Conservation (phyloP, 2,329 filamentous ascomycete genomes). For the Xenoacremonium recifei region DNA sequence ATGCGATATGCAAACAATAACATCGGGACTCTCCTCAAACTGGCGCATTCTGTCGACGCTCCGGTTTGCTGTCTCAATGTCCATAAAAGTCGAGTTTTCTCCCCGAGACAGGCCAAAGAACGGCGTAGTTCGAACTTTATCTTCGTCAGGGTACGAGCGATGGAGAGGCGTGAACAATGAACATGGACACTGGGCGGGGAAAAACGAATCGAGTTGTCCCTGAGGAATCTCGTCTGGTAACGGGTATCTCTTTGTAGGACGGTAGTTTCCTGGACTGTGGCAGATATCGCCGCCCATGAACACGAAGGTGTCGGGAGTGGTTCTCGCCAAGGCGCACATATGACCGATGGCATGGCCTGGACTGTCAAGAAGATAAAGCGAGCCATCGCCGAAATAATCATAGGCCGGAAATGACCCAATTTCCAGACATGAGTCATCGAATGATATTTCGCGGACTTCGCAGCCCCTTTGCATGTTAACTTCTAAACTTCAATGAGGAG, state of each 20-base stretch:
- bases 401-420: constrained; percentile 22
- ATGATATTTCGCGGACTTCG: not conserved
- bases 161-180: not conserved
- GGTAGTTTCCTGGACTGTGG: not conserved
- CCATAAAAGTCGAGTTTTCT: not conserved
- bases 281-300: not conserved
- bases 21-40: not conserved
- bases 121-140: not conserved
- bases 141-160: not conserved
- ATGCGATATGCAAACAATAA: not conserved
- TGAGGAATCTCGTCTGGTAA: not conserved
- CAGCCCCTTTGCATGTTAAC: not conserved
- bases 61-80: not conserved
- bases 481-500: not conserved
- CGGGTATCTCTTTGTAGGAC: not conserved
- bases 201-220: not conserved
- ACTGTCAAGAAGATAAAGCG: constrained; percentile 21
- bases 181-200: not conserved
- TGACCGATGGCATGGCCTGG: constrained; percentile 11
- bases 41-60: not conserved
- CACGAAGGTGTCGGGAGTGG: not conserved
- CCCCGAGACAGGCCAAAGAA: not conserved
- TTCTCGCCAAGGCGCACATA: not conserved
- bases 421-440: not conserved
- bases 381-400: constrained; percentile 24